Evolutionary conservation across 768 basidiomycete species (phyloP), one percentile per base, ranked within the genome.

Genomic region (Jaapia argillacea): DNA sequence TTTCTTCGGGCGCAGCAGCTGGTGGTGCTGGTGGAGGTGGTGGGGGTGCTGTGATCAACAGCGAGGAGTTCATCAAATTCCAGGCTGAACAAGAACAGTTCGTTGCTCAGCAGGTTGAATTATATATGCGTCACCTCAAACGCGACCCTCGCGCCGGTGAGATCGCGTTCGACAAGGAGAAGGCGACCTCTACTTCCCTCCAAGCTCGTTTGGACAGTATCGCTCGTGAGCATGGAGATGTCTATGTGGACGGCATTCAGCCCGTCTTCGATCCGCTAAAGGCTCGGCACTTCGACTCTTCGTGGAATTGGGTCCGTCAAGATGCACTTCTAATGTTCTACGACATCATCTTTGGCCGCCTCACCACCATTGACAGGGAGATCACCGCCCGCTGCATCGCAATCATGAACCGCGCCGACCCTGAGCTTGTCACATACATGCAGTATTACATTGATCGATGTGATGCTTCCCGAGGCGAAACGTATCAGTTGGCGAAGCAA

Each of bases 291-390:
- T 98, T 99, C 70, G 93, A 98, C 59, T 98, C 94, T 2, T 91
- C 86, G 4, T 99, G 94, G 96, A 99, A 99, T 59, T 99, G 96
- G 96, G 94, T 85, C 36, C 83, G 94, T 47, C 96, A 99, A 66
- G 93, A 96, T 48, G 90, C 92, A 13, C 71, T 98, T 22, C 69
- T 90, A 47, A 93, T 99, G 90, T 98, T 82, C 68, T 97, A 93
- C 64, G 94, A 98, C 61, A 96, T 99, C 65, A 91, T 99, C 54
- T 91, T 92, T 52, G 96, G 96, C 39, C 81, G 85, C 36, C 77
- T 96, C 44, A 92, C 84, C 20, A 91, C 90, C 14, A 87, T 97
- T 50, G 92, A 97, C 57, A 85, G 91, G 42, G 91, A 94, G 59
- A 91, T 93, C 62, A 96, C 96, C 10, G 90, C 92, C 51, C 86